phyloP scores from a whole-genome alignment of 257 asterid species.

The Plantago major region DNA sequence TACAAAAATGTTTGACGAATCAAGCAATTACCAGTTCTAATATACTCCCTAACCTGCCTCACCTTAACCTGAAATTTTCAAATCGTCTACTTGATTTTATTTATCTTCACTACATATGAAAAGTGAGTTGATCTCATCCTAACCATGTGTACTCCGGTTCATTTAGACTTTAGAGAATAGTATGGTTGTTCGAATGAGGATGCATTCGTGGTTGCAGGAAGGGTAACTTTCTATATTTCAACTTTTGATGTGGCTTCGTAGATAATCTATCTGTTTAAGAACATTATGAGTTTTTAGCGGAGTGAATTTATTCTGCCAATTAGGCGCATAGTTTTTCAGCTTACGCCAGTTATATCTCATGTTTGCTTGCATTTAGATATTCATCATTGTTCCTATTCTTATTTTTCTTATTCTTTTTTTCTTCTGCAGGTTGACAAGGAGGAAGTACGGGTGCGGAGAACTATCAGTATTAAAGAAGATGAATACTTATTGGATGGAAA shows the following conservation, averaged over 20 bases:
- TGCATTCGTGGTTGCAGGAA: no score
- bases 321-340: neutral
- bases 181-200: no score
- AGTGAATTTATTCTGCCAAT: neutral
- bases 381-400: no score
- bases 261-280: no score
- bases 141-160: no score
- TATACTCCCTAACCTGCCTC: neutral
- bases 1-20: neutral
- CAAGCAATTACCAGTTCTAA: neutral
- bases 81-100: neutral
- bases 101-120: no score
- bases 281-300: neutral
- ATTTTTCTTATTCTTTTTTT: constrained; percentile 6
- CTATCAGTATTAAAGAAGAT: constrained; percentile 89
- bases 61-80: neutral
- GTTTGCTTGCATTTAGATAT: constrained; percentile 18
- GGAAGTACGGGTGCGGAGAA: constrained; percentile 96
- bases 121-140: no score
- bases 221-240: no score
- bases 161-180: no score
- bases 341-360: constrained; percentile 9
- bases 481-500: constrained; percentile 97
- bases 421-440: constrained; percentile 84
- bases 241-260: no score